These are phyloP conservation scores for Dendrobium chrysotoxum DNA, from an alignment of 106 monocot genomes.

Conservation along the genomic window DNA sequence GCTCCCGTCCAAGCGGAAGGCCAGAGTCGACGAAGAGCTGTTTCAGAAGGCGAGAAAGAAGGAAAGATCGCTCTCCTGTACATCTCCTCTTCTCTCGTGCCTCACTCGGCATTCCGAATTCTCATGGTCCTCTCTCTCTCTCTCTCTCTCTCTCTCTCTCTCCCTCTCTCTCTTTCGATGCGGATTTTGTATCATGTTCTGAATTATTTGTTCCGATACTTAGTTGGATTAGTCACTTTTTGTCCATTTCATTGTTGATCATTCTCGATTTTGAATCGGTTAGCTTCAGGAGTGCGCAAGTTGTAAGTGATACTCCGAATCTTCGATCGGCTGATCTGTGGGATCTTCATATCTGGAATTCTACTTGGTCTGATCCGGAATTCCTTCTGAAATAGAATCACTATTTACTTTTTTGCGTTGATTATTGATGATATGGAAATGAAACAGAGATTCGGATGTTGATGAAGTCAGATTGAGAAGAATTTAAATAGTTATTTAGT, in stretches of 20 bases:
- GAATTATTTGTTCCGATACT: not conserved
- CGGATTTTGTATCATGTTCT: not conserved
- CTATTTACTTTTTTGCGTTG: not conserved
- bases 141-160: no score
- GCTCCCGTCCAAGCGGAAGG: slow-evolving; percentile 13
- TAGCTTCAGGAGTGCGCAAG: not conserved
- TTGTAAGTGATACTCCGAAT: not conserved
- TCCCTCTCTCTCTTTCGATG: slow-evolving; percentile 4
- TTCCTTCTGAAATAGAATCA: not conserved
- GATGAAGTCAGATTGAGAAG: not conserved
- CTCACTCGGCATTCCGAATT: slow-evolving; percentile 30
- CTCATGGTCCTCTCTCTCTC: slow-evolving; percentile 22
- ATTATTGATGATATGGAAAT: not conserved
- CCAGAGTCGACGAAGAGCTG: not conserved
- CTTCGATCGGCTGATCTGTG: not conserved
- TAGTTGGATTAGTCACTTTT: not conserved
- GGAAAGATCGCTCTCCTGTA: slow-evolving; percentile 22
- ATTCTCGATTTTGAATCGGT: not conserved
- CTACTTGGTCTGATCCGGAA: not conserved
- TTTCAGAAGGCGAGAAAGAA: slow-evolving; percentile 8
- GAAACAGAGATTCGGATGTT: not conserved
- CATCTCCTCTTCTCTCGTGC: slow-evolving; percentile 27
- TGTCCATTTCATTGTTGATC: not conserved
- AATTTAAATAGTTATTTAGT: not conserved
- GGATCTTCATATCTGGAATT: not conserved